phyloP scores from a whole-genome alignment of 768 basidiomycete genomes.

The Rhodotorula babjevae region DNA sequence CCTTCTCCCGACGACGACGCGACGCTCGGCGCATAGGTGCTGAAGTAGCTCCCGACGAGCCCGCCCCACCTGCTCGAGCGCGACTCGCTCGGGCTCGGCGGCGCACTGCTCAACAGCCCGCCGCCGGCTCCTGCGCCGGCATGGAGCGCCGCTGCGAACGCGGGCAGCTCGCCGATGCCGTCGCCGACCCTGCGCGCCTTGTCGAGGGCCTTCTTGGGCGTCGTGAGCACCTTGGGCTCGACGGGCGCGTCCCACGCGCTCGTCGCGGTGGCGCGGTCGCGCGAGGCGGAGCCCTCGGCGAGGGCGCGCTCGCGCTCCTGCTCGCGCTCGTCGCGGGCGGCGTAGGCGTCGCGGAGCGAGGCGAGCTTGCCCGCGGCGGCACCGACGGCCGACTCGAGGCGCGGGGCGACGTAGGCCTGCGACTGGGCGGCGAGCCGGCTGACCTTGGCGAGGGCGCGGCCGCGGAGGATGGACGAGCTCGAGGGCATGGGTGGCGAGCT shows the following conservation, averaged over 20 bases:
- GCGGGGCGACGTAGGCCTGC: background rate
- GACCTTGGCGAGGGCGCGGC: conserved; percentile 12
- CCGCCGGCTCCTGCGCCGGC: background rate
- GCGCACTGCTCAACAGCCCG: background rate
- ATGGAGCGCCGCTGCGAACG: background rate
- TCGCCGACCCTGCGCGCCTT: background rate
- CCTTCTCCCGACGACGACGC: background rate
- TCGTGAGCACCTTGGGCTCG: background rate
- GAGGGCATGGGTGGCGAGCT: background rate
- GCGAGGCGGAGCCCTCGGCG: background rate
- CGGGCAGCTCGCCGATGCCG: background rate
- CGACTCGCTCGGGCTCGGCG: background rate
- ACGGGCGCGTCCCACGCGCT: background rate
- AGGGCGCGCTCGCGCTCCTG: background rate
- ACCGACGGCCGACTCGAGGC: background rate
- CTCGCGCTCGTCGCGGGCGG: background rate
- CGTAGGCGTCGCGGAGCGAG: background rate
- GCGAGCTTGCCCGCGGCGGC: conserved; percentile 4
- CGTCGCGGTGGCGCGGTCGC: too few relatives aligned
- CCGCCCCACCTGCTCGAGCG: background rate
- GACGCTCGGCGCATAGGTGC: background rate
- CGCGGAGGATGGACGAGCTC: background rate
- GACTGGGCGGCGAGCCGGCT: background rate
- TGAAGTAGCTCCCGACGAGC: conserved; percentile 3
- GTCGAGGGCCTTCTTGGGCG: conserved; percentile 8